A percentile compares a stretch with the other conserved stretches of the same genome.
These are phyloP conservation scores for Talaromyces sp. DNA, from an alignment of 2,329 filamentous ascomycete genomes.

Conservation along the genomic window DNA sequence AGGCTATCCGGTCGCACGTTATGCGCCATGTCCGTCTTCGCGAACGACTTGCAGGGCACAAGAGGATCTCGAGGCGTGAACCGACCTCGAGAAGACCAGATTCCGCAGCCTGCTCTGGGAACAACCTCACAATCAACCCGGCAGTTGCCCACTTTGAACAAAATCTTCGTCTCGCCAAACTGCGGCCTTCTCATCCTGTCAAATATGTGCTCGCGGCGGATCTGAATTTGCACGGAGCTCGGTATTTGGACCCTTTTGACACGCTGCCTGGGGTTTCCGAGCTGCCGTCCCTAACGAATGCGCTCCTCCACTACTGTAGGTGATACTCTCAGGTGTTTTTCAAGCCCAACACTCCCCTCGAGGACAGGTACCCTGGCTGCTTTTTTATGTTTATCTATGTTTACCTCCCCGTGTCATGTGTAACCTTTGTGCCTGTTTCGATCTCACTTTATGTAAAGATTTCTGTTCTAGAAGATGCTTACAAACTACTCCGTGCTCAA, in stretches of 20 bases:
- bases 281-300: conserved; percentile 21
- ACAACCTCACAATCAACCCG: neutral
- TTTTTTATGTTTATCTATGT: neutral
- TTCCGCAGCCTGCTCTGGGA: neutral
- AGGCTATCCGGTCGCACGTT: conserved; percentile 39
- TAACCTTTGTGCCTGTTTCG: neutral
- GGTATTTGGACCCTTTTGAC: conserved; percentile 31
- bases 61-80: conserved; percentile 28
- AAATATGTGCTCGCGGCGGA: neutral
- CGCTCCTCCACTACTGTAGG: conserved; percentile 32
- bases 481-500: conserved; percentile 10
- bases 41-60: conserved; percentile 35
- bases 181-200: conserved; percentile 11
- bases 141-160: neutral
- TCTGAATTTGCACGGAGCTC: conserved; percentile 16
- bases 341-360: neutral
- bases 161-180: neutral
- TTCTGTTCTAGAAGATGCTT: conserved; percentile 10
- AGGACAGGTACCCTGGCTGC: neutral
- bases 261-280: conserved; percentile 25
- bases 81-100: conserved; percentile 11
- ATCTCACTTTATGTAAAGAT: neutral
- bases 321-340: neutral
- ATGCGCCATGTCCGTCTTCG: conserved; percentile 39
- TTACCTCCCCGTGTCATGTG: neutral